These are phyloP conservation scores for Eimeria acervulina DNA, from an alignment of 169 alveolate genomes.

Conservation along the genomic window DNA sequence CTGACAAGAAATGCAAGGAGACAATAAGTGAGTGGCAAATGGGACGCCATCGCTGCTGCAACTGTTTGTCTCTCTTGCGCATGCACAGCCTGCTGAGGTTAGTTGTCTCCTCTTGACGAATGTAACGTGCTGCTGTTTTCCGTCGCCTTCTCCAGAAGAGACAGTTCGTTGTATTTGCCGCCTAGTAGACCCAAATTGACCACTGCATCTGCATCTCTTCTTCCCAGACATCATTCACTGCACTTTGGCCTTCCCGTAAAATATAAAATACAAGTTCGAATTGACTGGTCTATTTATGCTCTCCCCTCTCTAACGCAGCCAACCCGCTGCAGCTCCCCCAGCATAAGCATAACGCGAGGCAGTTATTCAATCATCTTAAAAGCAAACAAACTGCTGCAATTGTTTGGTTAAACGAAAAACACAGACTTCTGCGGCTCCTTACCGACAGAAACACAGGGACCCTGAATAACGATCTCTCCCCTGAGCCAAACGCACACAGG, in stretches of 20 bases:
- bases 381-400: not conserved
- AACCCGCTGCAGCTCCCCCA: not conserved
- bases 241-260: too few species aligned
- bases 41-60: not conserved
- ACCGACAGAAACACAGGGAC: constrained; percentile 74
- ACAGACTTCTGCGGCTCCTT: not conserved
- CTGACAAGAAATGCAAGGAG: not conserved
- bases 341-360: not conserved
- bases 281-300: not conserved
- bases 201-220: too few species aligned
- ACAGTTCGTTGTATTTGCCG: not conserved
- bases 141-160: not conserved
- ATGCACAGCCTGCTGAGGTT: not conserved
- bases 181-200: not conserved
- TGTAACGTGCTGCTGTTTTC: not conserved
- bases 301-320: not conserved
- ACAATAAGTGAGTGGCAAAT: too few species aligned
- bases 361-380: not conserved
- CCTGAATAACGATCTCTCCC: constrained; percentile 61
- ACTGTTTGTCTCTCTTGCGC: not conserved
- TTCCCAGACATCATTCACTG: too few species aligned
- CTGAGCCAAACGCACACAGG: constrained; percentile 36
- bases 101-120: not conserved
- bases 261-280: not conserved
- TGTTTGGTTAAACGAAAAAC: not conserved